A percentile compares a stretch with the other conserved stretches of the same genome.
These are phyloP conservation scores for Cladophialophora chaetospira DNA, from an alignment of 2,329 filamentous ascomycete genomes.

Conservation along the genomic window DNA sequence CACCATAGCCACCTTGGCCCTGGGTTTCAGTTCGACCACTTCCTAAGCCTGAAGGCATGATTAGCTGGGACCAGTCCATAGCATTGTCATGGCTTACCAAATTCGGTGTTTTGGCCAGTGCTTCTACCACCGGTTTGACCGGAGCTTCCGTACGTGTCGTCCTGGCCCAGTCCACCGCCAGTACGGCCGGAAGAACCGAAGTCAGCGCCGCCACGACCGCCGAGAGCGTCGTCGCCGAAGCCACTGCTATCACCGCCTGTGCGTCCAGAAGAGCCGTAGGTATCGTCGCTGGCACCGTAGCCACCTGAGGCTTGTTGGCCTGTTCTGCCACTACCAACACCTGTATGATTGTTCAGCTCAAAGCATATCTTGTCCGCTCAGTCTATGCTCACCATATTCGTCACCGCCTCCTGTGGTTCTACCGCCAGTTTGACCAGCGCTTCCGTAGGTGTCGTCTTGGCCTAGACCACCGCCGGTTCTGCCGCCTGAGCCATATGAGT, in stretches of 20 bases:
- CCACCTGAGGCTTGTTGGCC: conserved; percentile 8
- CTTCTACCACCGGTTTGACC: conserved; percentile 8
- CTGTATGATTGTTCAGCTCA: background rate
- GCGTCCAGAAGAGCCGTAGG: conserved; percentile 21
- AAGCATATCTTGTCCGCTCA: background rate
- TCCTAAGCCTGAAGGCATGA: background rate
- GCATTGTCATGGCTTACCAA: background rate
- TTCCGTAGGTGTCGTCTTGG: conserved; percentile 24
- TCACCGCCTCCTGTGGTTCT: conserved; percentile 17
- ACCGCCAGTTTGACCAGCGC: conserved; percentile 18
- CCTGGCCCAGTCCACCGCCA: conserved; percentile 27
- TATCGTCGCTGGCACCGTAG: conserved; percentile 19
- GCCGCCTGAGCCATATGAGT: conserved; percentile 12
- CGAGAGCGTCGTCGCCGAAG: conserved; percentile 25
- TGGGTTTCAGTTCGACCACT: conserved; percentile 15
- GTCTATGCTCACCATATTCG: conserved; percentile 8
- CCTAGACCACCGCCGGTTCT: conserved; percentile 28
- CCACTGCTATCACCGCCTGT: conserved; percentile 18
- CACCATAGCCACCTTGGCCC: conserved; percentile 18
- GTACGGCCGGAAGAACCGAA: conserved; percentile 1
- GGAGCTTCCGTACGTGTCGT: conserved; percentile 28
- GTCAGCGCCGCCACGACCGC: background rate
- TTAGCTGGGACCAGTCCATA: background rate
- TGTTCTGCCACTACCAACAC: conserved; percentile 12
- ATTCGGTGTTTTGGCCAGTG: conserved; percentile 7